phyloP scores from a whole-genome alignment of 2,329 filamentous ascomycete species.

The Septoria linicola region DNA sequence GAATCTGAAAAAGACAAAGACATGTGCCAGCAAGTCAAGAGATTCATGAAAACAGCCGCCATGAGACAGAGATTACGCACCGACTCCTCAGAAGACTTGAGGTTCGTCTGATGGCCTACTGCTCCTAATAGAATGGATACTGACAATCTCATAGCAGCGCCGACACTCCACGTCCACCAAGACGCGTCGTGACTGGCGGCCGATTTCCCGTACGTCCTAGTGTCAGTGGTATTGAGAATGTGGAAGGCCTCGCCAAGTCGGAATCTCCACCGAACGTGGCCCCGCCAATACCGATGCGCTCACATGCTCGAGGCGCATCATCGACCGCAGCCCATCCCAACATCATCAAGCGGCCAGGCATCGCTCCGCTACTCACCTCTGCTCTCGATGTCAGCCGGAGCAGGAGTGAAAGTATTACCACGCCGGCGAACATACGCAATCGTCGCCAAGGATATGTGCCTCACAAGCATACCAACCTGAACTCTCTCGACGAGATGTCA shows the following conservation, averaged over 20 bases:
- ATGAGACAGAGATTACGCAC: slow-evolving; percentile 31
- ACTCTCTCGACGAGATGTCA: slow-evolving; percentile 29
- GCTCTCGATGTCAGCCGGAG: slow-evolving; percentile 67
- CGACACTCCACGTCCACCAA: slow-evolving; percentile 73
- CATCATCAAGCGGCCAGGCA: slow-evolving; percentile 61
- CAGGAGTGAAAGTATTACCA: slow-evolving; percentile 58
- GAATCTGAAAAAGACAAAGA: slow-evolving; percentile 61
- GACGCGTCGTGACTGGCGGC: slow-evolving; percentile 52
- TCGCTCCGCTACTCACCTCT: slow-evolving; percentile 65
- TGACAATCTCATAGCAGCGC: slow-evolving; percentile 56
- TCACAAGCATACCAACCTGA: slow-evolving; percentile 51
- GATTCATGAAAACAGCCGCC: slow-evolving; percentile 53
- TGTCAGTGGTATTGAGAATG: slow-evolving; percentile 60
- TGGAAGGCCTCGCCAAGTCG: slow-evolving; percentile 58
- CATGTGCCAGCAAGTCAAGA: slow-evolving; percentile 61
- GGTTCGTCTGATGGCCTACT: slow-evolving; percentile 9
- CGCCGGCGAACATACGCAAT: slow-evolving; percentile 51
- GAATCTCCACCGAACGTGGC: slow-evolving; percentile 58
- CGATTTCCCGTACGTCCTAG: slow-evolving; percentile 69
- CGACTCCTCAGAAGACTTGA: slow-evolving; percentile 33
- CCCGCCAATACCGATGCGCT: slow-evolving; percentile 76
- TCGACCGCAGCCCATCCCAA: slow-evolving; percentile 20
- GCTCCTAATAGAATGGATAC: slow-evolving; percentile 5
- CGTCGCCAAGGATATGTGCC: slow-evolving; percentile 62
- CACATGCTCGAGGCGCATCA: slow-evolving; percentile 66